Percentiles rank a stretch among this genome's conserved stretches.
phyloP scores from a whole-genome alignment of 176 grass and related monocot genomes.

The Musa beccarii region DNA sequence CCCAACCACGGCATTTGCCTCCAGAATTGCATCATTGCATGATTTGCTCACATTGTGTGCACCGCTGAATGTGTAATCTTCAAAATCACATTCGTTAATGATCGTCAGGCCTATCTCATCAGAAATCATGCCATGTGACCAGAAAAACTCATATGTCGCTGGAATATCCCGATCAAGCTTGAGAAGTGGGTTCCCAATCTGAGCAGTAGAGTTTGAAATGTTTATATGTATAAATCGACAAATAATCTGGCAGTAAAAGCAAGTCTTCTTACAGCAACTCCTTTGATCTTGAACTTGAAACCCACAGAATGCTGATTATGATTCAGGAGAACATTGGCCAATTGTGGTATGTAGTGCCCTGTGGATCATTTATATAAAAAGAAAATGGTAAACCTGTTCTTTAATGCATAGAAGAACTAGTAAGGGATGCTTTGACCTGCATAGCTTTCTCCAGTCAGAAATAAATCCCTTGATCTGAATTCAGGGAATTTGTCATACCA shows the following conservation, averaged over 20 bases:
- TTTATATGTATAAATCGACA: not conserved
- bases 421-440: slow-evolving; percentile 38
- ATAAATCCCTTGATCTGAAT: slow-evolving; percentile 57
- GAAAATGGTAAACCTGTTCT: not conserved
- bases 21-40: slow-evolving; percentile 63
- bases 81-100: slow-evolving; percentile 69
- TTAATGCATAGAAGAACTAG: not conserved
- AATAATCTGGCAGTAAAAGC: not conserved
- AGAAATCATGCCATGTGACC: slow-evolving; percentile 98
- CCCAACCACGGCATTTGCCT: slow-evolving; percentile 62
- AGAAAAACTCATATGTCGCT: slow-evolving; percentile 88
- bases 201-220: slow-evolving; percentile 7
- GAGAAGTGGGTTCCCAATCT: slow-evolving; percentile 93
- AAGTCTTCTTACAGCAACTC: slow-evolving; percentile 64
- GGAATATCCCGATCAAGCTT: slow-evolving; percentile 81
- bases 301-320: slow-evolving; percentile 69
- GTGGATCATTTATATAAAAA: slow-evolving; percentile 2
- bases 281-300: slow-evolving; percentile 97
- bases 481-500: slow-evolving; percentile 87
- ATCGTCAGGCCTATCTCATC: slow-evolving; percentile 82
- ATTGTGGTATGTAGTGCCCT: slow-evolving; percentile 97
- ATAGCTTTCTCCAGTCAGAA: slow-evolving; percentile 94
- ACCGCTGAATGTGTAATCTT: slow-evolving; percentile 64
- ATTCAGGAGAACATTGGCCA: slow-evolving; percentile 59
- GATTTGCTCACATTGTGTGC: slow-evolving; percentile 67